phyloP scores from a whole-genome alignment of 225 moss, liverwort and hornwort genomes.

The Bryoerythrophyllum caledonicum region DNA sequence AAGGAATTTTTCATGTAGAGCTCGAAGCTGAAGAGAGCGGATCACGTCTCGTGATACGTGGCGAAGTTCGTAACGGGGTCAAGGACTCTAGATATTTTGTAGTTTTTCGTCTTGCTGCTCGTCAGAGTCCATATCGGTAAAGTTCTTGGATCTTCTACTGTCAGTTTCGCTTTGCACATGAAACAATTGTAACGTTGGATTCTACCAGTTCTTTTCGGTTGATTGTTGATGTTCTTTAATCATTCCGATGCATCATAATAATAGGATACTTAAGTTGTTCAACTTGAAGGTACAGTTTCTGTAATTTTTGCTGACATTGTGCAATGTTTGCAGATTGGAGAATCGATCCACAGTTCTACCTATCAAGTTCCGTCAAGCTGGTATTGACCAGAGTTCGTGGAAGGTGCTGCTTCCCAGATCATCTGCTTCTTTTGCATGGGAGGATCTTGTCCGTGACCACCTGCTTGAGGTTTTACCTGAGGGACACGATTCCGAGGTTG shows the following conservation, averaged over 20 bases:
- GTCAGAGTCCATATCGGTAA: constrained; percentile 85
- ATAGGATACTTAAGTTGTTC: constrained; percentile 2
- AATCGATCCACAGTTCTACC: constrained; percentile 79
- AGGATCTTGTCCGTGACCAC: constrained; percentile 67
- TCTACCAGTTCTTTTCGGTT: neutral
- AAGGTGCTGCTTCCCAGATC: constrained; percentile 68
- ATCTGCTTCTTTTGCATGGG: constrained; percentile 87
- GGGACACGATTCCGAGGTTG: constrained; percentile 59
- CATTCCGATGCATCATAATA: neutral
- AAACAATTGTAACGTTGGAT: neutral
- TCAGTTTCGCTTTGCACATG: constrained; percentile 13
- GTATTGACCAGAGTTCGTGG: constrained; percentile 63
- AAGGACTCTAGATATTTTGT: constrained; percentile 81
- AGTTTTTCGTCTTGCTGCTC: constrained; percentile 76
- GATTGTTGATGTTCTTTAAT: neutral
- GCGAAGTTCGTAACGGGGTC: constrained; percentile 88
- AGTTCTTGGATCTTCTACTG: constrained; percentile 15
- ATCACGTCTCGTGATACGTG: constrained; percentile 55
- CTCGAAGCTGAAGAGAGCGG: constrained; percentile 64
- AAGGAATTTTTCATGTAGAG: constrained; percentile 72
- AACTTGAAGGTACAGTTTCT: neutral
- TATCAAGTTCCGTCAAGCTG: constrained; percentile 81
- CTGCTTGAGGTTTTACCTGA: constrained; percentile 75
- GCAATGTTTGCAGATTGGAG: constrained; percentile 58
- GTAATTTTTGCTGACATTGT: constrained; percentile 18